Percentiles rank a stretch among this genome's conserved stretches.
phyloP scores from a whole-genome alignment of 257 asterid genomes.

The Plantago elongata region DNA sequence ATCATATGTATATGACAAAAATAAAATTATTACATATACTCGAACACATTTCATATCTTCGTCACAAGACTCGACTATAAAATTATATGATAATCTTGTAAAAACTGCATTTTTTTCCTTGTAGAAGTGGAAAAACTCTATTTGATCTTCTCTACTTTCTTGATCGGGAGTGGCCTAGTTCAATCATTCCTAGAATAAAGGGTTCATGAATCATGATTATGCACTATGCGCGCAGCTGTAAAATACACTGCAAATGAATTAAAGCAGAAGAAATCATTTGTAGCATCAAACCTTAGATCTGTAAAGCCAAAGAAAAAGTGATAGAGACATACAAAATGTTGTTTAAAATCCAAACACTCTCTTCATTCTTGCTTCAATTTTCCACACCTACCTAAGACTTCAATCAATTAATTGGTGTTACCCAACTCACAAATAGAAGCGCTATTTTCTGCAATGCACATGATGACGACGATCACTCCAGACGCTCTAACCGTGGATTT shows the following conservation, averaged over 20 bases:
- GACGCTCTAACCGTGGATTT: slow-evolving; percentile 49
- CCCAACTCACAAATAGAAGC: background rate
- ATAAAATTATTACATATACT: too few relatives aligned
- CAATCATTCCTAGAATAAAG: too few relatives aligned
- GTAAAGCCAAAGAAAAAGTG: slow-evolving; percentile 66
- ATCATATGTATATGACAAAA: too few relatives aligned
- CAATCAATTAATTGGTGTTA: slow-evolving; percentile 8
- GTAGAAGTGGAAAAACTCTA: too few relatives aligned
- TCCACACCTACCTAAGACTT: slow-evolving; percentile 11
- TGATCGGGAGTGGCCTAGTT: too few relatives aligned
- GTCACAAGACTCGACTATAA: too few relatives aligned
- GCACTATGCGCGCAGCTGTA: slow-evolving; percentile 26
- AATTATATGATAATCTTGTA: too few relatives aligned
- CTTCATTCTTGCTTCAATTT: slow-evolving; percentile 47
- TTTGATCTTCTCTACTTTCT: too few relatives aligned
- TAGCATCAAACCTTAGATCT: slow-evolving; percentile 39
- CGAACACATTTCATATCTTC: too few relatives aligned
- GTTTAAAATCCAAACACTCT: slow-evolving; percentile 46
- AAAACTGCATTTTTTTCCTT: too few relatives aligned
- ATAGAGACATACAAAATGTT: slow-evolving; percentile 36
- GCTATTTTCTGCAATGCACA: slow-evolving; percentile 1
- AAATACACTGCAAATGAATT: background rate
- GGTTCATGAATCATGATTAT: background rate
- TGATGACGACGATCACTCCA: slow-evolving; percentile 52
- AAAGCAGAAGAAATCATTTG: slow-evolving; percentile 30